These are phyloP conservation scores for Ogataea nonfermentans DNA, from an alignment of 805 yeast genomes.

Conservation along the genomic window DNA sequence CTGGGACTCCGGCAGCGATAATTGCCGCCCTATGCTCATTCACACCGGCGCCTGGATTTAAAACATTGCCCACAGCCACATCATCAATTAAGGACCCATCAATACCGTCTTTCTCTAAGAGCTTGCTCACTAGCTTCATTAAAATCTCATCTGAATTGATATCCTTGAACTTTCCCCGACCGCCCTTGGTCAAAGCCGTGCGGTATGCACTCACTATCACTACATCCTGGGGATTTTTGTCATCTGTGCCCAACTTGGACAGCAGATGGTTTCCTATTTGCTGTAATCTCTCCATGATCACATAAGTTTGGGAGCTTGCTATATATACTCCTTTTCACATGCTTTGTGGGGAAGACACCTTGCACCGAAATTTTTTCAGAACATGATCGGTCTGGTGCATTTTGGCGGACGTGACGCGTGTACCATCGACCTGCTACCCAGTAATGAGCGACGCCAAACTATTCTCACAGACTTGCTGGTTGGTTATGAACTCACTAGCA, in stretches of 20 bases:
- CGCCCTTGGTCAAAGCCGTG: conserved; percentile 86
- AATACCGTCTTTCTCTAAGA: conserved; percentile 53
- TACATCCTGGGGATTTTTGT: conserved; percentile 78
- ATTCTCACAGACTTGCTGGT: conserved; percentile 41
- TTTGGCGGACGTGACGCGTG: conserved; percentile 12
- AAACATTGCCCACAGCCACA: conserved; percentile 86
- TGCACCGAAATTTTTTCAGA: conserved; percentile 5
- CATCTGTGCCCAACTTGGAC: conserved; percentile 17
- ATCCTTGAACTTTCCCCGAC: conserved; percentile 83
- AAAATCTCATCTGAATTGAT: conserved; percentile 78
- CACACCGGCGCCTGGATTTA: conserved; percentile 92
- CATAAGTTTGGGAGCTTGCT: neutral
- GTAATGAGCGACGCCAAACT: conserved; percentile 51
- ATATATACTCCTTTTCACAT: conserved; percentile 9
- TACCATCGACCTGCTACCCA: conserved; percentile 44
- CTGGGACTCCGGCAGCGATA: conserved; percentile 88
- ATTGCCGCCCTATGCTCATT: conserved; percentile 91
- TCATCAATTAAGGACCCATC: conserved; percentile 67
- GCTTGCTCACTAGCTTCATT: conserved; percentile 58
- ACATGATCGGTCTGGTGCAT: conserved; percentile 18
- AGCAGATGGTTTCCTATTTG: conserved; percentile 36
- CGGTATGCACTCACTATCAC: conserved; percentile 89
- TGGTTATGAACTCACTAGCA: conserved; percentile 38
- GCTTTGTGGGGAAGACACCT: conserved; percentile 13
- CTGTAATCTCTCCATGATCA: conserved; percentile 36